Conservation (phyloP, 495 filamentous ascomycete genomes). For the Xylaria bambusicola region DNA sequence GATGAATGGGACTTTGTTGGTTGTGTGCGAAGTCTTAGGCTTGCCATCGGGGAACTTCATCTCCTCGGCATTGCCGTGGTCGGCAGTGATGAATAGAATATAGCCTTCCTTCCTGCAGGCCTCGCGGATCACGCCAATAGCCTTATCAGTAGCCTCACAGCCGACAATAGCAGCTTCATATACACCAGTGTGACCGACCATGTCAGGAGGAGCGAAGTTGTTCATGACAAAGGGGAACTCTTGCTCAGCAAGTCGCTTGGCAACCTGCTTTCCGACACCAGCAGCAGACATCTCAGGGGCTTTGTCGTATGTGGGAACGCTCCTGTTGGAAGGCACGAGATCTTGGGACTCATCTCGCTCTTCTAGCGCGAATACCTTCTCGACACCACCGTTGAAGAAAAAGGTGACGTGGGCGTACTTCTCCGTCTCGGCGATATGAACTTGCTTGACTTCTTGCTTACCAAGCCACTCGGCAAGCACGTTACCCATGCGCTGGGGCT, state of each 20-base stretch:
- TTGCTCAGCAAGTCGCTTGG: constrained; percentile 75
- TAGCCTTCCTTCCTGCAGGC: constrained; percentile 91
- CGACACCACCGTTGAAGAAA: constrained; percentile 99
- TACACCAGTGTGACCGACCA: constrained; percentile 98
- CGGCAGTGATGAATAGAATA: constrained; percentile 88
- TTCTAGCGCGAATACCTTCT: constrained; percentile 93
- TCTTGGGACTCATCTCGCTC: constrained; percentile 65
- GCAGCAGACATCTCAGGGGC: constrained; percentile 96
- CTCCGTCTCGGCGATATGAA: constrained; percentile 96
- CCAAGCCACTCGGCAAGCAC: constrained; percentile 94
- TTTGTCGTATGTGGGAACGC: constrained; percentile 93
- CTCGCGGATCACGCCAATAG: constrained; percentile 88
- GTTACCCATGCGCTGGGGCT: constrained; percentile 93
- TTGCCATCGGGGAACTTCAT: constrained; percentile 95
- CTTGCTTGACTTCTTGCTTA: constrained; percentile 85
- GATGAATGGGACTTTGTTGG: constrained; percentile 95
- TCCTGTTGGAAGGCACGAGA: constrained; percentile 63
- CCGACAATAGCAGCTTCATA: constrained; percentile 93
- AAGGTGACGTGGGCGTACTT: constrained; percentile 99
- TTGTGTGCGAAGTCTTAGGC: constrained; percentile 97
- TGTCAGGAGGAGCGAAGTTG: constrained; percentile 99
- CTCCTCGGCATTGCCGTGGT: constrained; percentile 98
- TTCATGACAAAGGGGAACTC: constrained; percentile 98
- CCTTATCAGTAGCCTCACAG: constrained; percentile 82
- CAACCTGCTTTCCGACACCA: constrained; percentile 82